Percentiles rank a stretch among this genome's conserved stretches.
These are phyloP conservation scores for Tripidium arundinaceum DNA, from an alignment of 202 grass and related monocot species.

Conservation along the genomic window DNA sequence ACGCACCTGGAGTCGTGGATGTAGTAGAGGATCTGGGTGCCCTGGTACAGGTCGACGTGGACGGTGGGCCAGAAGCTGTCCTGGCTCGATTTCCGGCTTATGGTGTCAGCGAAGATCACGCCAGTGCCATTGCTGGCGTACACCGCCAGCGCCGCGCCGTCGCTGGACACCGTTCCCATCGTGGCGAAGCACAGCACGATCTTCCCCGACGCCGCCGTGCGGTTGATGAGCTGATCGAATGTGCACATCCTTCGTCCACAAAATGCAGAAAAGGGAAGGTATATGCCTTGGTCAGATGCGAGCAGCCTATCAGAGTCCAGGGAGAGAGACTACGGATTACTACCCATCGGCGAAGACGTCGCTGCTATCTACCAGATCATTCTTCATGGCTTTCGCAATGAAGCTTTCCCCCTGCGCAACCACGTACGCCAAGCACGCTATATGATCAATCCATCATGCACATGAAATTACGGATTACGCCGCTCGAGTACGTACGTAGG, in stretches of 20 bases:
- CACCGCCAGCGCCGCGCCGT: slow-evolving; percentile 52
- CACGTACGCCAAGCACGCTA: neutral
- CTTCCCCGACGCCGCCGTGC: slow-evolving; percentile 37
- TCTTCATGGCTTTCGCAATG: slow-evolving; percentile 43
- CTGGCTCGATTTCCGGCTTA: slow-evolving; percentile 42
- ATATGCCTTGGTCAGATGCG: neutral
- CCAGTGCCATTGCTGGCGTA: slow-evolving; percentile 46
- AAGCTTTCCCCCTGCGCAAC: slow-evolving; percentile 74
- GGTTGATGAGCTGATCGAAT: slow-evolving; percentile 41
- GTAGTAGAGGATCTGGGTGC: slow-evolving; percentile 74
- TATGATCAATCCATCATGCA: neutral
- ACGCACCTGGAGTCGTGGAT: slow-evolving; percentile 48
- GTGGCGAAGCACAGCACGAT: slow-evolving; percentile 76
- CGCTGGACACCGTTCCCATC: slow-evolving; percentile 50
- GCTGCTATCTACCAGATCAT: slow-evolving; percentile 55
- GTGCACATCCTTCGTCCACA: slow-evolving; percentile 52
- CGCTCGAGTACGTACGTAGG: neutral
- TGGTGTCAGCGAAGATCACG: slow-evolving; percentile 73
- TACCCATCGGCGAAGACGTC: slow-evolving; percentile 71
- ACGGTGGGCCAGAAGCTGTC: slow-evolving; percentile 70
- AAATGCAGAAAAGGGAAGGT: neutral
- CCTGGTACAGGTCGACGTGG: slow-evolving; percentile 73
- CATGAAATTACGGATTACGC: neutral
- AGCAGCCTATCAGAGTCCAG: neutral
- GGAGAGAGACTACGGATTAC: neutral